Base-by-base conservation (phyloP, 2,329 filamentous ascomycete genomes). In the Arachnomyces sp. region DNA sequence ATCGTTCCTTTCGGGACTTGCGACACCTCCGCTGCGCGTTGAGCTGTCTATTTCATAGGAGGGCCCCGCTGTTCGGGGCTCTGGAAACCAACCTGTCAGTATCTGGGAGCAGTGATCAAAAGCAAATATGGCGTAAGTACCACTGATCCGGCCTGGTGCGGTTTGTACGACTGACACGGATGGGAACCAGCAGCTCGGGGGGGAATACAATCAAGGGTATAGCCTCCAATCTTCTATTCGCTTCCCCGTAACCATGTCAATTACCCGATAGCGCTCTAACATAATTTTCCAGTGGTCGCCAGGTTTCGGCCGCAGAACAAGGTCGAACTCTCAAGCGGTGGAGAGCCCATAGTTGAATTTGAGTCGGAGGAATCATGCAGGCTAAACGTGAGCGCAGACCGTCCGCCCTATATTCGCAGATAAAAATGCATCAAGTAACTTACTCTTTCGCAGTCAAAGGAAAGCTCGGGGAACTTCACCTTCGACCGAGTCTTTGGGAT, bases 401-500 rank as follows among this genome's bases (percentile, higher is more conserved):
- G 5, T 9, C 9, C 5, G 9, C 5, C 21, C 21, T 25, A n/a
- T n/a, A n/a, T n/a, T n/a, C n/a, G n/a, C n/a, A n/a, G n/a, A n/a
- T 15, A 28, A 9, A 29, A n/a, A 15, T n/a, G 29, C 25, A 28
- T 38, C 34, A 3, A 34, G 13, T n/a, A n/a, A 14, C 21, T 25
- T 9, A 25, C 21, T n/a, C 13, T 41, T 21, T 59, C n/a, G 41
- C 60, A 94, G 83, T 93, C 87, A 51, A 80, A 74, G 61, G 89
- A 95, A 63, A 84, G 82, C 47, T 72, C 82, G 51, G 87, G 87
- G 44, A 74, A 80, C 62, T 98, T 96, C 65, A 98, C 92, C 48
- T 98, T 96, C 66, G 92, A 98, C 65, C 85, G 90, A 48, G 87
- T 98, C 51, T 98, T 98, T 71, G 87, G 86, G 62, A 96, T 95